These are phyloP conservation scores for Suillus bovinus DNA, from an alignment of 768 basidiomycete species.

Conservation along the genomic window DNA sequence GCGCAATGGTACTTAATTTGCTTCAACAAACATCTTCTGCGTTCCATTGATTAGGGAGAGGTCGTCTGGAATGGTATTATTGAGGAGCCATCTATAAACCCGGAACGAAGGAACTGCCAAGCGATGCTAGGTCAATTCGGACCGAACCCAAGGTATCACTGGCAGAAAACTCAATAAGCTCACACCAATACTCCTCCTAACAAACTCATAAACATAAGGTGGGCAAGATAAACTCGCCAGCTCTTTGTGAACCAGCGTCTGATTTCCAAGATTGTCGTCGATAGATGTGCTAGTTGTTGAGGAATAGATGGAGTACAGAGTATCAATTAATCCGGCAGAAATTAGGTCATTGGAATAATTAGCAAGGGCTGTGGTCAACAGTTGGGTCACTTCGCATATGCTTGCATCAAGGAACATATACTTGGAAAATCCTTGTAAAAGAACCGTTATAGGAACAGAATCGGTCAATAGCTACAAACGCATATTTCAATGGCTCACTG, in stretches of 20 bases:
- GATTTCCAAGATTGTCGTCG: neutral
- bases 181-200: slow-evolving; percentile 18
- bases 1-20: too few relatives aligned
- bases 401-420: slow-evolving; percentile 11
- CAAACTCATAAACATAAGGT: neutral
- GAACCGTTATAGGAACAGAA: slow-evolving; percentile 2
- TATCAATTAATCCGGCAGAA: slow-evolving; percentile 8
- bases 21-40: neutral
- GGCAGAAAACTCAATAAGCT: slow-evolving; percentile 20
- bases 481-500: slow-evolving; percentile 1
- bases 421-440: slow-evolving; percentile 6
- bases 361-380: slow-evolving; percentile 9
- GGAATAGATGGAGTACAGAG: slow-evolving; percentile 16
- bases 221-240: slow-evolving; percentile 1
- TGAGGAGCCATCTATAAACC: slow-evolving; percentile 6
- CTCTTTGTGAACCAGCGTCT: slow-evolving; percentile 5
- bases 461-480: neutral
- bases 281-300: neutral
- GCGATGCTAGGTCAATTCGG: neutral
- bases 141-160: neutral
- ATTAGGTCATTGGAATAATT: slow-evolving; percentile 4
- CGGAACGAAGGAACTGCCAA: slow-evolving; percentile 9
- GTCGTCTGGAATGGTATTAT: neutral
- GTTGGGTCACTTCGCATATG: slow-evolving; percentile 10
- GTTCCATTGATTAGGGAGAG: slow-evolving; percentile 5